phyloP scores from a whole-genome alignment of 208 protist species.

The Balamuthia mandrillaris region DNA sequence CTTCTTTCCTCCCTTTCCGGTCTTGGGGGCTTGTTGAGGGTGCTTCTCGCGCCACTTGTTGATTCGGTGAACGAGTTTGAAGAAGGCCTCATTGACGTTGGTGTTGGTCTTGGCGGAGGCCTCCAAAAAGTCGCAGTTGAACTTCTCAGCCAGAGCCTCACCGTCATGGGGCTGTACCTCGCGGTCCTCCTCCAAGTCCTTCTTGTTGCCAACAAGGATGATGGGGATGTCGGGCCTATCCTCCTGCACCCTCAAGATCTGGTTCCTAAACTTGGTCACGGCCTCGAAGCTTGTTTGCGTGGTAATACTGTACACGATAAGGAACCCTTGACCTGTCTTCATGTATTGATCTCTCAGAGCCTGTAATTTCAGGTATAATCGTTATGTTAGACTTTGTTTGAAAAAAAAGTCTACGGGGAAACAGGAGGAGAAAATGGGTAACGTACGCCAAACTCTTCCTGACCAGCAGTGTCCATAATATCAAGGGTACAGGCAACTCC shows the following conservation, averaged over 20 bases:
- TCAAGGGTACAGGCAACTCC: slow-evolving; percentile 66
- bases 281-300: not conserved
- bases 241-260: not conserved
- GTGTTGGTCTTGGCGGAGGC: slow-evolving; percentile 4
- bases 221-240: not conserved
- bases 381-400: not conserved
- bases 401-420: not conserved
- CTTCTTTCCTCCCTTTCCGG: not conserved
- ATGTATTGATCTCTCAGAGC: slow-evolving; percentile 61
- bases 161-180: not conserved
- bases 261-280: not conserved
- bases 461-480: slow-evolving; percentile 80
- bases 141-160: not conserved
- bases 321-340: slow-evolving; percentile 50
- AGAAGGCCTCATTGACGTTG: slow-evolving; percentile 31
- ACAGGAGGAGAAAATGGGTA: not conserved
- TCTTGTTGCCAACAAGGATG: slow-evolving; percentile 45
- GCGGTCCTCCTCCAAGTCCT: slow-evolving; percentile 38
- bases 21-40: not conserved
- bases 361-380: not conserved
- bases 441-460: not conserved
- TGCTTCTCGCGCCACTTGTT: not conserved
- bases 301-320: slow-evolving; percentile 53
- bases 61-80: slow-evolving; percentile 24
- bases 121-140: slow-evolving; percentile 17